These are phyloP conservation scores for Antarctomyces pellizariae DNA, from an alignment of 495 filamentous ascomycete genomes.

Conservation along the genomic window DNA sequence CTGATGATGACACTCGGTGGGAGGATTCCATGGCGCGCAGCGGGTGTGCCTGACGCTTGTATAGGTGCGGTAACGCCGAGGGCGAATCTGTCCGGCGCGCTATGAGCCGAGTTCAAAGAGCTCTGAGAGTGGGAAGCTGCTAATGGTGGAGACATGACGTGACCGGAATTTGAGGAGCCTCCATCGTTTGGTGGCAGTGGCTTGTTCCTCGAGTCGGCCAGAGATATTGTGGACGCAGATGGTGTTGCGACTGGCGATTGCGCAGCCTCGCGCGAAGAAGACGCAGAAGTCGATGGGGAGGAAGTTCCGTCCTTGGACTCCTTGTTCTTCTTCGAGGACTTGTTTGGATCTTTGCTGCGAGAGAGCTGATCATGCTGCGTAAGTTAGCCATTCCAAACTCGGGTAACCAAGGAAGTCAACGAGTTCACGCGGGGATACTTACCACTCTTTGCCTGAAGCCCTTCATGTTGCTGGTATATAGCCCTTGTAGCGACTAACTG, in stretches of 20 bases:
- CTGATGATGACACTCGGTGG: constrained; percentile 89
- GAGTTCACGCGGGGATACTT: constrained; percentile 22
- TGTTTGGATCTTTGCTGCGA: constrained; percentile 76
- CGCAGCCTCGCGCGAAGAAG: constrained; percentile 23
- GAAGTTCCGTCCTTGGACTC: constrained; percentile 53
- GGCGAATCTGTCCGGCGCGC: constrained; percentile 22
- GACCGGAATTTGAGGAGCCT: constrained; percentile 26
- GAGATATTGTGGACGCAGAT: constrained; percentile 64
- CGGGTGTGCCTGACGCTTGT: constrained; percentile 41
- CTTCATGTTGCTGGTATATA: constrained; percentile 97
- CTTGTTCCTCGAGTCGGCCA: constrained; percentile 72
- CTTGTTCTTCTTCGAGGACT: constrained; percentile 88
- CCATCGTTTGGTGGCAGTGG: constrained; percentile 45
- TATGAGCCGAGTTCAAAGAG: constrained; percentile 12
- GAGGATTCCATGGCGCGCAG: constrained; percentile 41
- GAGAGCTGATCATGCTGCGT: constrained; percentile 48
- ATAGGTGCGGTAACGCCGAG: constrained; percentile 17
- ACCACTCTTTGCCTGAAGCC: constrained; percentile 95
- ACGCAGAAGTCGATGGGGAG: constrained; percentile 38
- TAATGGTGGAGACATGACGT: constrained; percentile 18
- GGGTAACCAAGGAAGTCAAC: constrained; percentile 7
- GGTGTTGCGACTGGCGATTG: constrained; percentile 42
- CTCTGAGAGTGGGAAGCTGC: constrained; percentile 15
- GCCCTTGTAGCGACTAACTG: too few species aligned
- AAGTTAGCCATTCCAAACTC: constrained; percentile 11